Base-by-base conservation (phyloP, 148 eudicot genomes). In the Pouteria glomerata region DNA sequence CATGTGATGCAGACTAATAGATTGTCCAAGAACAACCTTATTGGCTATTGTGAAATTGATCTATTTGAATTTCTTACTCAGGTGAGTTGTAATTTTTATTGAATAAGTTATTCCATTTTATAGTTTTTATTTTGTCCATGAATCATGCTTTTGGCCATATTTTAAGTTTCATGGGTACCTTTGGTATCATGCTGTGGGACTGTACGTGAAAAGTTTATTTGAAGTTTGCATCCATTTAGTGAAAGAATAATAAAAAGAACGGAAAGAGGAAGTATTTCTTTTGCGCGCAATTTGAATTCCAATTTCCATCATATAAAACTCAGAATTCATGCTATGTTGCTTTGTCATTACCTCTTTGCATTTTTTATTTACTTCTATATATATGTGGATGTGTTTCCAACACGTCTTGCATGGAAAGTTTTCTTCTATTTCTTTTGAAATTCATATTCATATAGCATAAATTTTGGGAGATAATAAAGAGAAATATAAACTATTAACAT, bases 31-130 rank as follows among this genome's bases (percentile, higher is more conserved):
- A 93, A 80, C 84, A 89, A 93, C 82, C 82, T 93, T 45, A 60
- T 93, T 59, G 98, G 98, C 23, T 88, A 77, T 62, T 91, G 96
- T 77, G 98, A 93, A 80, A 76, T 91, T 67, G 84, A 93, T 79
- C 78, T 93, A 27, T 75, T 85, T 65, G 80, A 87, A 48, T 91
- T 83, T 81, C 87, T 93, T 57, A 78, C 92, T 59, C 83, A 70
- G 98, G 98, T 93, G 72, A 85, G 85, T 77, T 34, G 35, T 44
- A 4, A 19, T 33, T 35, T 10, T 15, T 44, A 37, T 44, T 21
- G 3, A 57, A 57, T 2, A 55, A 53, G 29, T 39, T 39, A 39
- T 39, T 39, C 44, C n/a, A n/a, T n/a, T n/a, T n/a, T n/a, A n/a
- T n/a, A n/a, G n/a, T 29, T 64, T 68, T 68, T n/a, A 52, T 8